Base-by-base conservation (phyloP, 2,329 filamentous ascomycete genomes). In the Sarocladiaceae sp. region DNA sequence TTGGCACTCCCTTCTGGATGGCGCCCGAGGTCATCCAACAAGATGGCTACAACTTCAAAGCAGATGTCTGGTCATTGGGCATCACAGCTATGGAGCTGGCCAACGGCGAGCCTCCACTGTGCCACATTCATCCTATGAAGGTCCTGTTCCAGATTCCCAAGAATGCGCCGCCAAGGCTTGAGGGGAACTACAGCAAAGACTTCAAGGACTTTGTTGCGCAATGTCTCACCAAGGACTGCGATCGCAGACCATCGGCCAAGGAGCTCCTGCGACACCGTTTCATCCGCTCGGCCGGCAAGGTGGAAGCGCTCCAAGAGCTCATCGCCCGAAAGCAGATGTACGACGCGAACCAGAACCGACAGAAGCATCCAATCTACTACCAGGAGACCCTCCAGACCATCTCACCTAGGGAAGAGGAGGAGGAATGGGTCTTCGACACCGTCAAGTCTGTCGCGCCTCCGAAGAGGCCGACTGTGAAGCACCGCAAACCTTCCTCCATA, bases 1-100 rank as follows among this genome's bases (percentile, higher is more conserved):
- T 98, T 16, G 93, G 93, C 16, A 97, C 91, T 0, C 93, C 93
- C 0, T 95, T 94, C 60, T 95, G 89, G 89, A 95, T 95, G 89
- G 89, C 89, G 1, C 89, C 89, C 1, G 89, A 95, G 60, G 89
- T 95, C 27, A 95, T 95, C 53, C 84, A 94, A 61, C 88, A 95
- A 65, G 80, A 87, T 51, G 78, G 77, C 13, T 82, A 81, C 50
- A 88, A 91, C 62, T 93, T 88, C 69, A 93, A 93, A 64, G 89
- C 89, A 5, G 89, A 95, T 58, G 89, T 95, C 47, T 95, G 89
- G 89, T 94, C 88, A 0, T 67, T 95, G 34, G 89, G 89, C 6
- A 95, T 95, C 55, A 95, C 88, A 0, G 89, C 89, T 11, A 88
- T 95, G 64, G 89, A 95, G 62, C 76, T 95, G 70, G 85, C 88